Base-by-base conservation (phyloP, 2,329 filamentous ascomycete genomes). In the Fonsecaea multimorphosa region DNA sequence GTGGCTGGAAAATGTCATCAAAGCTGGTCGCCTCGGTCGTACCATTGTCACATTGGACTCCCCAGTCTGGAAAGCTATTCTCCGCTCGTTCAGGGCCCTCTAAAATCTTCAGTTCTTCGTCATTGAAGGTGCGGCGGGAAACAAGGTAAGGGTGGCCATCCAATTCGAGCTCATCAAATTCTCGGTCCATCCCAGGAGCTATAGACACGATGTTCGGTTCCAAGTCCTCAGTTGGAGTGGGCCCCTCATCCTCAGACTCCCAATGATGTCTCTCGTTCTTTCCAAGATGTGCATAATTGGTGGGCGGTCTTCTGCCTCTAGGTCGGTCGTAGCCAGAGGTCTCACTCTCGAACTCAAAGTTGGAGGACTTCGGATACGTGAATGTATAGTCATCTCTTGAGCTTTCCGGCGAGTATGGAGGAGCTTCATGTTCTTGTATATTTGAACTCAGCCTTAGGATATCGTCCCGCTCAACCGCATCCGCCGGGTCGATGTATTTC, bases 391-490 rank as follows among this genome's bases (percentile, higher is more conserved):
- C 70, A 54, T 72, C 67, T 46, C 65, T 65, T 27, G 71, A 72
- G 40, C 71, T 72, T 62, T 69, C 64, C 56, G 71, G 71, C 6
- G 71, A 72, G 49, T 72, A 70, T 24, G 64, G 58, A 31, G 60
- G 22, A 3, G 29, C 46, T 32, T 58, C 46, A 31, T 55, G 27
- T 12, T 65, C 61, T 16, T 64, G 60, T 51, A 65, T 57, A 16
- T 58, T 55, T 7, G 44, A 59, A 32, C 59, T 59, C 32, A 73
- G 66, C 34, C 71, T 61, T 38, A 71, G 69, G n/a, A 72, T 66
- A 40, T 73, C 72, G 38, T 72, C 72, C 14, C 72, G 65, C 54
- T 70, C 71, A 38, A 72, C 71, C 3, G 71, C 70, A 62, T 68
- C 68, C 22, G 64, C 64, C 34, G 71, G 72, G 49, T 73, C 68